Base-by-base conservation (phyloP, 768 basidiomycete species). In the Leccinum variicolor region DNA sequence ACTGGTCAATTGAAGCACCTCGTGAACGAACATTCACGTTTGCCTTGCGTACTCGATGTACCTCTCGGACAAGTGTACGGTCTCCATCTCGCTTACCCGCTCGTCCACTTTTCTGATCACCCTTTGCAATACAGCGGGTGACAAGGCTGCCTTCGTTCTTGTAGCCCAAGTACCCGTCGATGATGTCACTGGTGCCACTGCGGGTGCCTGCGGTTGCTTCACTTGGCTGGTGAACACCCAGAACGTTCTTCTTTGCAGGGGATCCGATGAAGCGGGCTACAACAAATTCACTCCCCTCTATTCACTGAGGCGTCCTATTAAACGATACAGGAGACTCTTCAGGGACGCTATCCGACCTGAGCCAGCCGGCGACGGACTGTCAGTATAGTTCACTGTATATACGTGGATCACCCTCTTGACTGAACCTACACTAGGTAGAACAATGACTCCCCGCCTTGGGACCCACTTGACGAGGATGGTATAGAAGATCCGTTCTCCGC, bases 1-100 rank as follows among this genome's bases (percentile, higher is more conserved):
- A 17, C 64, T 76, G 21, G 54, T 65, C 9, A 56, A 71, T 53
- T 29, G 28, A 75, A 69, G 48, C 59, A 34, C 23, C 64, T 76
- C 36, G 72, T 75, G 43, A 76, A n/a, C 72, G 0, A 66, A 57
- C 36, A 59, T 66, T 8, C 56, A 73, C 25, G 50, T 66, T 0
- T 76, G 71, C 39, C 66, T 68, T 14, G 74, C 73, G 0, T 67
- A 66, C 47, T 67, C 66, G n/a, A 67, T 74, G 65, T 76, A 73
- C 33, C 59, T 71, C 19, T 71, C 71, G 9, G 61, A 70, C 49
- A 70, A 65, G 47, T 55, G 64, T 70, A 53, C 9, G 60, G 0
- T 17, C 8, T 2, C n/a, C 0, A 6, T 36, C 50, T 49, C 17
- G 5, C 15, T 36, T 17, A 23, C 1, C 17, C 19, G 0, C 4